A percentile compares a stretch with the other conserved stretches of the same genome.
These are phyloP conservation scores for Backusella sp. DNA, from an alignment of 192 early-diverging fungal genomes.

Conservation along the genomic window DNA sequence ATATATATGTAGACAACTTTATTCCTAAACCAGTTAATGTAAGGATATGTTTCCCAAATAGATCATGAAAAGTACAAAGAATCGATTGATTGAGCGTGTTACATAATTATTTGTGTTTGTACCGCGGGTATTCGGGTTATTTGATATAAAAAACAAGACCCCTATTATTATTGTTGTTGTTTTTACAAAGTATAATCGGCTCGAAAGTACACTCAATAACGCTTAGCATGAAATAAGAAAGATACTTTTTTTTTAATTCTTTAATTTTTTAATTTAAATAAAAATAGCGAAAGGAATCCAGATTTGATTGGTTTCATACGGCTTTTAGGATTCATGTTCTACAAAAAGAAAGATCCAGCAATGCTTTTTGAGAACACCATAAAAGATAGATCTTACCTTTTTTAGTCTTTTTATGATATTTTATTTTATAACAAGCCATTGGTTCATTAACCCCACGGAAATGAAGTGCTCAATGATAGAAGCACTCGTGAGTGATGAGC, in stretches of 20 bases:
- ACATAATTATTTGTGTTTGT: not conserved
- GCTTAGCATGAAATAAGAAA: not conserved
- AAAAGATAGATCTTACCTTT: not conserved
- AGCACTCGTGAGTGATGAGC: not conserved
- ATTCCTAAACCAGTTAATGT: not conserved
- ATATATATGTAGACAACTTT: not conserved
- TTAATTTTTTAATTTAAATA: not conserved
- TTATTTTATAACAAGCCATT: not conserved
- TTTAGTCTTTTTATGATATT: not conserved
- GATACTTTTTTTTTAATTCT: too few species aligned
- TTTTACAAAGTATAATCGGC: not conserved
- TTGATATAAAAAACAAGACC: not conserved
- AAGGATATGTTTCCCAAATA: not conserved
- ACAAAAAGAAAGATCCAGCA: not conserved
- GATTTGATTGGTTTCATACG: not conserved
- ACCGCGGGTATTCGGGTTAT: not conserved
- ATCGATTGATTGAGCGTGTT: not conserved
- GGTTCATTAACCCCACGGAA: not conserved
- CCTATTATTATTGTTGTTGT: not conserved
- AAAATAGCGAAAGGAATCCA: not conserved
- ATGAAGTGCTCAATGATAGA: not conserved
- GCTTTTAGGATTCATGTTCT: not conserved
- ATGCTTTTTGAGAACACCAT: not conserved
- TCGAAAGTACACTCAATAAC: not conserved
- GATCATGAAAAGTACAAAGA: not conserved